phyloP scores from a whole-genome alignment of 2,329 filamentous ascomycete genomes.

The Elsinoe perseae region DNA sequence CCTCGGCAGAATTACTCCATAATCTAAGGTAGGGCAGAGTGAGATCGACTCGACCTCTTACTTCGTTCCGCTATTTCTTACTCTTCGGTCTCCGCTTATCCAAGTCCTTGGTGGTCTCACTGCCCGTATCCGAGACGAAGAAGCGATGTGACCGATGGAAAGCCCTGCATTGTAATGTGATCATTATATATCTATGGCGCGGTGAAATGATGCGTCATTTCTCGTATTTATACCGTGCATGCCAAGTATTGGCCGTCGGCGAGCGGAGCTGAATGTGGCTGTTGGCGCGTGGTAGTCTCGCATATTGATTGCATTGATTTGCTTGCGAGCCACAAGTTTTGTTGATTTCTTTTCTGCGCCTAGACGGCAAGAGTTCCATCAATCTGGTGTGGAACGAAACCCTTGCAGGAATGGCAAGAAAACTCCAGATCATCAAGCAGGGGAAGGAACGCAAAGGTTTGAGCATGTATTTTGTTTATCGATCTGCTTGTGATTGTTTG shows the following conservation, averaged over 20 bases:
- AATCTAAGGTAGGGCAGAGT: slow-evolving; percentile 7
- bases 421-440: neutral
- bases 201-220: slow-evolving; percentile 3
- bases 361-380: slow-evolving; percentile 7
- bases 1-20: slow-evolving; percentile 1
- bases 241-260: neutral
- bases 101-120: neutral
- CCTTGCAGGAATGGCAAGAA: neutral
- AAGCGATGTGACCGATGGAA: neutral
- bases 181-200: neutral
- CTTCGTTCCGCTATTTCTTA: neutral
- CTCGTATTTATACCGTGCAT: slow-evolving; percentile 4
- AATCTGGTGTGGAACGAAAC: slow-evolving; percentile 5
- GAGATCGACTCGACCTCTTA: neutral
- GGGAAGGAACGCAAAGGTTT: neutral
- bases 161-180: neutral
- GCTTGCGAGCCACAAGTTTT: neutral
- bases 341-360: slow-evolving; percentile 1
- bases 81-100: neutral
- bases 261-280: slow-evolving; percentile 5
- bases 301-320: neutral
- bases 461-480: neutral
- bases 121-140: neutral
- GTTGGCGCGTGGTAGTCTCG: slow-evolving; percentile 6
- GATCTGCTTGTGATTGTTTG: neutral